phyloP scores from a whole-genome alignment of 2,329 filamentous ascomycete genomes.

The Leptographium procerum region DNA sequence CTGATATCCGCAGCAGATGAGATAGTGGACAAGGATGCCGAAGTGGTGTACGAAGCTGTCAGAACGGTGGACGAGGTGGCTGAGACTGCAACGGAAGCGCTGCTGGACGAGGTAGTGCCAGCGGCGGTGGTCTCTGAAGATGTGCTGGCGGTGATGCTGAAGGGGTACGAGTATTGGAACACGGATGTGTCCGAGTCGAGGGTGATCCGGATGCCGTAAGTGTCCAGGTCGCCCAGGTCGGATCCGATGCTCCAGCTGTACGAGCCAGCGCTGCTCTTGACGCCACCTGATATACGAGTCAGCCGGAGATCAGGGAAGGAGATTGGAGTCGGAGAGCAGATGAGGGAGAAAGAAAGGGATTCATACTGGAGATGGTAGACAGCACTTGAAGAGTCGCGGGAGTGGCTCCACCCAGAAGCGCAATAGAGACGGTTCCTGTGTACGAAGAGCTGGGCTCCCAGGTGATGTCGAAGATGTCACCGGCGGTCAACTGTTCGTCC shows the following conservation, averaged over 20 bases:
- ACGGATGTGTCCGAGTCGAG: constrained; percentile 32
- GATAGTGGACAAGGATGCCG: background rate
- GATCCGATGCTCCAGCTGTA: constrained; percentile 41
- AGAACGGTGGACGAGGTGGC: constrained; percentile 1
- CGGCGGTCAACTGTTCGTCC: constrained; percentile 34
- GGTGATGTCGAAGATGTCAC: constrained; percentile 35
- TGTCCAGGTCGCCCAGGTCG: constrained; percentile 29
- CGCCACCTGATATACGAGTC: constrained; percentile 24
- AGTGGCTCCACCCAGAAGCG: constrained; percentile 40
- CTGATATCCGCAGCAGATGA: background rate
- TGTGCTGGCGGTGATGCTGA: constrained; percentile 33
- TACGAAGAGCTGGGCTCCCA: constrained; percentile 35
- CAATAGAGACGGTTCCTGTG: constrained; percentile 36
- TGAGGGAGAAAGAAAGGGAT: background rate
- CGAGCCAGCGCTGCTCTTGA: constrained; percentile 31
- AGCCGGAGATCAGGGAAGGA: background rate
- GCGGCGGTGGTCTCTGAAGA: constrained; percentile 6
- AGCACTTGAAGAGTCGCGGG: constrained; percentile 30
- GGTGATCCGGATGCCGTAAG: constrained; percentile 47
- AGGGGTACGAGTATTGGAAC: constrained; percentile 55
- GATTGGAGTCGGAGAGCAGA: background rate
- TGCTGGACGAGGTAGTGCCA: constrained; percentile 1
- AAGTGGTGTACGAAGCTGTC: background rate
- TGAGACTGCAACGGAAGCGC: constrained; percentile 11
- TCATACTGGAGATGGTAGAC: constrained; percentile 39